Evolutionary conservation across 306 rosid genomes (phyloP).

Genomic region (Cercis canadensis): DNA sequence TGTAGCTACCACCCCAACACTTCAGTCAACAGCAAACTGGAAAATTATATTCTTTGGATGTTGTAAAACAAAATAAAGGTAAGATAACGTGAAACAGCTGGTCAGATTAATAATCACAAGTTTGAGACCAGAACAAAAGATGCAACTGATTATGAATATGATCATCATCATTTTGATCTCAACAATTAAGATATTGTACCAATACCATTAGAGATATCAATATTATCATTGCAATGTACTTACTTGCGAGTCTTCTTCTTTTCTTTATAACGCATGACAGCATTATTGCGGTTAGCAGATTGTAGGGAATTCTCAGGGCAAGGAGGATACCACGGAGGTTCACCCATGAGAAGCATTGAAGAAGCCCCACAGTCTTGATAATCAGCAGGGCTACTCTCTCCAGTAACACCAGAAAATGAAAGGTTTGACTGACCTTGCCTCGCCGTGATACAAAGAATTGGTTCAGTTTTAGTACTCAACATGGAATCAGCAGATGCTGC

Average conservation of each 20-base stretch:
- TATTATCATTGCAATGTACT: conserved; percentile 33
- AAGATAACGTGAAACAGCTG: conserved; percentile 27
- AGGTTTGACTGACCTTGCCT: conserved; percentile 70
- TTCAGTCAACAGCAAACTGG: not conserved
- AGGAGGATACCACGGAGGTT: conserved; percentile 92
- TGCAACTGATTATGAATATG: not conserved
- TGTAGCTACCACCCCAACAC: not conserved
- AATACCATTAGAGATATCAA: too few relatives aligned
- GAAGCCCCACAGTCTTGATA: conserved; percentile 93
- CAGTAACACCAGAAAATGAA: conserved; percentile 77
- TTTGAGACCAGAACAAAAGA: conserved; percentile 23
- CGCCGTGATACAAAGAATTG: conserved; percentile 55
- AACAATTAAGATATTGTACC: not conserved
- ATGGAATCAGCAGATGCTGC: conserved; percentile 85
- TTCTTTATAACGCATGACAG: conserved; percentile 96
- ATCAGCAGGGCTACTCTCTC: conserved; percentile 61
- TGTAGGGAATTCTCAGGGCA: conserved; percentile 69
- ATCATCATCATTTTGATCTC: not conserved
- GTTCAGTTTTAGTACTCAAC: conserved; percentile 82
- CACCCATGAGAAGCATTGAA: conserved; percentile 81
- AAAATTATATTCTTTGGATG: not conserved
- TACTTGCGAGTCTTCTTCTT: conserved; percentile 91
- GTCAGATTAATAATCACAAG: conserved; percentile 21
- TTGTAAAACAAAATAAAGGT: not conserved
- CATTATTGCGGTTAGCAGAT: conserved; percentile 80